These are phyloP conservation scores for Collybia sordida DNA, from an alignment of 768 basidiomycete genomes.

Conservation along the genomic window DNA sequence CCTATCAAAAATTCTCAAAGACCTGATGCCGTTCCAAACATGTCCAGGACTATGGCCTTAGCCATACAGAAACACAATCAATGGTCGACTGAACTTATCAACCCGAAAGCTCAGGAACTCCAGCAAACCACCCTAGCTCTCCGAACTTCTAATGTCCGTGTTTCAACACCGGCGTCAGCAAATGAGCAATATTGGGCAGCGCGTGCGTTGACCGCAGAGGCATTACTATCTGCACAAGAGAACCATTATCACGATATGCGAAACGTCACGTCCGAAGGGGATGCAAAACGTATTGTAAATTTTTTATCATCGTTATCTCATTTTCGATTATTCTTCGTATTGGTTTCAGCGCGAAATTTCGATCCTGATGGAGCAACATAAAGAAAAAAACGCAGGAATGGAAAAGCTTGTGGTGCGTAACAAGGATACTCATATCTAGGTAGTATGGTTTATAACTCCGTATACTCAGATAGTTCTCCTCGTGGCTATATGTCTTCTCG, in stretches of 20 bases:
- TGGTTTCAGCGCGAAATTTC: constrained; percentile 41
- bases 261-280: constrained; percentile 37
- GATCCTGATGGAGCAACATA: constrained; percentile 37
- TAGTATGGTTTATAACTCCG: background rate
- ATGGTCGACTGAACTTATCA: too few species aligned
- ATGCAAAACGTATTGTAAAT: constrained; percentile 48
- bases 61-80: background rate
- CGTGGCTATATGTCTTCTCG: constrained; percentile 30
- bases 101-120: background rate
- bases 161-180: background rate
- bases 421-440: background rate
- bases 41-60: constrained; percentile 1
- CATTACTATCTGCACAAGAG: constrained; percentile 48
- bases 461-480: constrained; percentile 30
- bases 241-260: constrained; percentile 51
- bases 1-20: background rate
- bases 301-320: background rate
- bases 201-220: constrained; percentile 65
- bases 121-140: background rate
- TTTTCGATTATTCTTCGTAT: too few species aligned
- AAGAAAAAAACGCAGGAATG: constrained; percentile 46
- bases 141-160: too few species aligned
- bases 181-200: constrained; percentile 68
- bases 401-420: constrained; percentile 52
- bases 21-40: background rate